Base-by-base conservation (phyloP, 1,284 basidiomycete genomes). In the Papiliotrema terrestris region DNA sequence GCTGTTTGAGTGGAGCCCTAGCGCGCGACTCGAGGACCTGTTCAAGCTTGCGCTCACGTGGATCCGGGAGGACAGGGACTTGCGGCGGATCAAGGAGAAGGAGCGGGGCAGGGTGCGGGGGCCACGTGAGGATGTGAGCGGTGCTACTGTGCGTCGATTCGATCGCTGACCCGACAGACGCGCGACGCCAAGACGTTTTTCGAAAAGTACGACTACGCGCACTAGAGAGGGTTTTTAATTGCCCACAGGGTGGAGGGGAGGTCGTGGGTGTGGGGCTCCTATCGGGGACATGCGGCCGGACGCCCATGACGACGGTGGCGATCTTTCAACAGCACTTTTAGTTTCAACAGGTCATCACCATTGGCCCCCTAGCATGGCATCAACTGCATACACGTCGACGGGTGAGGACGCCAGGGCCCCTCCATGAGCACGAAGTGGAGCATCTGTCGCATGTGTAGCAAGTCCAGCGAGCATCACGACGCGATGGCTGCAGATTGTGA, bases 121-220 rank as follows among this genome's bases (percentile, higher is more conserved):
- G 13, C 86, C 90, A 20, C 81, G 84, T 57, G 78, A 70, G 51
- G 78, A 86, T 68, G 87, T 86, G 63, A 60, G 81, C 77, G 6
- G 22, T 39, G 45, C 14, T 23, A 8, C n/a, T n/a, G n/a, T 32
- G 5, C 29, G 29, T 32, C 29, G 29, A 20, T 15, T 20, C 6
- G 4, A 45, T 20, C n/a, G n/a, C 32, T 49, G 19, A 37, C 22
- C 32, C 17, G 26, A n/a, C 53, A 73, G 77, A 77, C 89, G 6
- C 82, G 82, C 15, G 88, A 94, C 69, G 89, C 89, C 5, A 90
- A 93, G 74, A 84, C 83, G 1, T 97, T 96, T 73, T 97, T 92
- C 75, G 85, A 82, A 68, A 92, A 92, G 88, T 91, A 72, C 58
- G 78, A 78, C 55, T 78, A 78, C 48, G 55, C 68, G n/a, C 68